Evolutionary conservation across 176 grass and related monocot genomes (phyloP).

Genomic region (Saccharum spontaneum): DNA sequence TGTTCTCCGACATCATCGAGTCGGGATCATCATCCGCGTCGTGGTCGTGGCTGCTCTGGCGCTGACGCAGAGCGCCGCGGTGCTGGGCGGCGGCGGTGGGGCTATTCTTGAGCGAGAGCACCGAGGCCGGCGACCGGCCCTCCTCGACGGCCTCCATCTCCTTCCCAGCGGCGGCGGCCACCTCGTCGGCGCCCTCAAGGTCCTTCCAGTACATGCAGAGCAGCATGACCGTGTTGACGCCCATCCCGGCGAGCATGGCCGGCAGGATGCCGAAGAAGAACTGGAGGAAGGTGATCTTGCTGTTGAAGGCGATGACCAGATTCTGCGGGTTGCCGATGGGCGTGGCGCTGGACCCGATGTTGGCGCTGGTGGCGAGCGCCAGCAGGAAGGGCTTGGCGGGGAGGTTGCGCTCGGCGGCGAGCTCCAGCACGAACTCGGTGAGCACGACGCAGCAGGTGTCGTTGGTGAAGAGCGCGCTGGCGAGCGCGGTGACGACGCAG

Average conservation of each 20-base stretch:
- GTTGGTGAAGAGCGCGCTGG: slow-evolving; percentile 90
- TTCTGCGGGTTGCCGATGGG: slow-evolving; percentile 99
- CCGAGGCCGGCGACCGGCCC: slow-evolving; percentile 48
- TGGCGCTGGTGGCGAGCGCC: slow-evolving; percentile 84
- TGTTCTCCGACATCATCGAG: slow-evolving; percentile 55
- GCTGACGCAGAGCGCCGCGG: not conserved
- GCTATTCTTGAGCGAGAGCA: slow-evolving; percentile 41
- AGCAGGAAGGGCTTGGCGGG: slow-evolving; percentile 83
- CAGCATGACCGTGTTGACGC: slow-evolving; percentile 66
- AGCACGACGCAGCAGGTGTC: slow-evolving; percentile 93
- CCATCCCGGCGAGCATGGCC: slow-evolving; percentile 77
- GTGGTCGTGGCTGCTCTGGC: not conserved
- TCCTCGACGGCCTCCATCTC: slow-evolving; percentile 48
- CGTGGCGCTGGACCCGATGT: slow-evolving; percentile 83
- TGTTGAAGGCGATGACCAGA: slow-evolving; percentile 87
- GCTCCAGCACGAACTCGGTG: slow-evolving; percentile 88
- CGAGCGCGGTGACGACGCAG: slow-evolving; percentile 83
- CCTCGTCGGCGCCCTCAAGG: slow-evolving; percentile 42
- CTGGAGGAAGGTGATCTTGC: slow-evolving; percentile 65
- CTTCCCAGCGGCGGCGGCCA: slow-evolving; percentile 1
- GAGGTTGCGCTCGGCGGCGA: slow-evolving; percentile 77
- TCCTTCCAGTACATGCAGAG: slow-evolving; percentile 79
- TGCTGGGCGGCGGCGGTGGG: not conserved
- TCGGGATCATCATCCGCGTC: not conserved
- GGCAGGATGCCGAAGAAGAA: slow-evolving; percentile 76